A percentile compares a stretch with the other conserved stretches of the same genome.
These are phyloP conservation scores for Gossypium herbaceum DNA, from an alignment of 345 rosid species.

Conservation along the genomic window DNA sequence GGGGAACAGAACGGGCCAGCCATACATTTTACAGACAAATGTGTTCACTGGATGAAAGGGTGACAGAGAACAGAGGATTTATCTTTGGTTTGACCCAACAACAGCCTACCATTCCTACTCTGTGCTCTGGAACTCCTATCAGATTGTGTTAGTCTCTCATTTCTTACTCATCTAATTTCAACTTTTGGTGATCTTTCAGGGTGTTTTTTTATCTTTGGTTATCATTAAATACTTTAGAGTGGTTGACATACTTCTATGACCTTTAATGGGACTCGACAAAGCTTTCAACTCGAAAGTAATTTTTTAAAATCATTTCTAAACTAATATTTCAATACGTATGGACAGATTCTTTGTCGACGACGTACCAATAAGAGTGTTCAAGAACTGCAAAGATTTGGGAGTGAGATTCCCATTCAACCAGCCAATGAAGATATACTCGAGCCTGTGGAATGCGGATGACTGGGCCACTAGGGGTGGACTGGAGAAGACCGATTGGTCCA, in stretches of 20 bases:
- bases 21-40: conserved; percentile 73
- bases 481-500: conserved; percentile 81
- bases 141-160: conserved; percentile 49
- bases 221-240: not conserved
- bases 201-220: not conserved
- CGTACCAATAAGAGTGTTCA: conserved; percentile 73
- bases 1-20: conserved; percentile 81
- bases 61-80: conserved; percentile 71
- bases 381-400: conserved; percentile 71
- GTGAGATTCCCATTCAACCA: conserved; percentile 74
- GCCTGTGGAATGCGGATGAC: conserved; percentile 84
- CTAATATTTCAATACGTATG: not conserved
- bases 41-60: conserved; percentile 82
- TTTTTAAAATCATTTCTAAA: not conserved
- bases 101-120: conserved; percentile 50
- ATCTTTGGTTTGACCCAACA: conserved; percentile 88
- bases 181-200: not conserved
- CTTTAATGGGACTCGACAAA: not conserved
- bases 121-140: conserved; percentile 69
- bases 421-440: conserved; percentile 79
- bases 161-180: not conserved
- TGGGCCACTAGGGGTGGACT: conserved; percentile 93
- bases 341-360: conserved; percentile 53
- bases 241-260: not conserved
- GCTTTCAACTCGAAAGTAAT: not conserved